Evolutionary conservation across 495 filamentous ascomycete genomes (phyloP), one percentile per base, ranked within the genome.

Genomic region (Neurospora sp.): DNA sequence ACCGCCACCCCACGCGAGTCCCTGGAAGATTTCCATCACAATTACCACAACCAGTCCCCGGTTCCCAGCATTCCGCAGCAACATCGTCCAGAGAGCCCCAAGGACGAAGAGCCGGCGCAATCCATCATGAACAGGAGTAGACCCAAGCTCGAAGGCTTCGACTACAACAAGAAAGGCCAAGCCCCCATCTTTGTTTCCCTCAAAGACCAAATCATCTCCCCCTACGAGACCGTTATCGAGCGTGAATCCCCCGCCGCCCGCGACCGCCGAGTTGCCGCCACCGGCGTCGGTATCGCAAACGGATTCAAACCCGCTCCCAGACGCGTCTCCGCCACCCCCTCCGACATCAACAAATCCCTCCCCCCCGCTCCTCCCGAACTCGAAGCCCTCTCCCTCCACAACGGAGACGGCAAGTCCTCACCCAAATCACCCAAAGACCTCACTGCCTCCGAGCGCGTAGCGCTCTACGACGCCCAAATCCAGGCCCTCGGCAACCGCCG

Each of bases 401-500:
- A 48, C n/a, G 42, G 42, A 1, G 22, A 61, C 1, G 53, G 53
- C 53, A 65, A 31, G 5, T 16, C 27, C 1, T 27, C 20, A 3
- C 41, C 41, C 7, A 48, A 48, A 48, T 48, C 44, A 9, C 53
- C 53, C 31, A 65, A 65, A 92, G 79, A 80, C 84, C 42, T 78
- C 83, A 45, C 81, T 79, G 83, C 87, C 1, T 82, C 86, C 14
- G 89, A 90, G 79, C 90, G 90, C 27, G 86, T 96, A 68, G 84
- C 88, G 40, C 83, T 87, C 44, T 85, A 96, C 20, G 87, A 94
- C 80, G 88, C 90, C 1, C 88, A 88, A 76, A 85, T 90, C 61
- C 87, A 89, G 31, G 86, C 88, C 42, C 86, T 97, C 9, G 84
- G 81, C 3, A 87, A 89, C 74, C 89, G 91, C 40, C 88, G 90